Conservation (phyloP, 345 rosid genomes). For the Euphorbia tirucalli region DNA sequence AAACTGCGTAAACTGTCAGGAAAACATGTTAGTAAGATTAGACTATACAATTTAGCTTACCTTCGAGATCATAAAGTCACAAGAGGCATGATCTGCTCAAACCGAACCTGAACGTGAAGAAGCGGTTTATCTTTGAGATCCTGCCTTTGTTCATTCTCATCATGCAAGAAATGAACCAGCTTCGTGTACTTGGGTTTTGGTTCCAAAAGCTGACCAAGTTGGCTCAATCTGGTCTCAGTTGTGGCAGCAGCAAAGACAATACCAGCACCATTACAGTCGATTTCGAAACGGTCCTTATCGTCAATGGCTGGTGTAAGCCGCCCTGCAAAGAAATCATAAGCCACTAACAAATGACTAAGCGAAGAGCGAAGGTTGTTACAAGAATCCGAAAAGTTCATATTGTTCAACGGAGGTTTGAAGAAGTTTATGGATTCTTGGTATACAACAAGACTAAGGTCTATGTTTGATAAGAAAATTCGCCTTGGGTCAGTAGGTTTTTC, state of each 20-base stretch:
- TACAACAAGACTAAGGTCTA: slow-evolving; percentile 18
- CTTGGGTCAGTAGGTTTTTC: slow-evolving; percentile 2
- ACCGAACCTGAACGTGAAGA: slow-evolving; percentile 17
- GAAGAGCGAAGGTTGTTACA: slow-evolving; percentile 5
- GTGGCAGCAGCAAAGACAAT: slow-evolving; percentile 22
- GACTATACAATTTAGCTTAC: too few species aligned
- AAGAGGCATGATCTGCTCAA: background rate
- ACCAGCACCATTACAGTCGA: slow-evolving; percentile 25
- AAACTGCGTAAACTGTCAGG: slow-evolving; percentile 19
- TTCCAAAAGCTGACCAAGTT: slow-evolving; percentile 17
- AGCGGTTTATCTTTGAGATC: slow-evolving; percentile 14
- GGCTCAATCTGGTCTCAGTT: slow-evolving; percentile 7
- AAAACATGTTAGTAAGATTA: background rate
- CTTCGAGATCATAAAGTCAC: background rate
- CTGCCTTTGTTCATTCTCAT: slow-evolving; percentile 15
- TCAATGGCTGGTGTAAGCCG: slow-evolving; percentile 14
- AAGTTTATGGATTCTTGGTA: slow-evolving; percentile 22
- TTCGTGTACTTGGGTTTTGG: slow-evolving; percentile 18
- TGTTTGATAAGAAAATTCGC: slow-evolving; percentile 22
- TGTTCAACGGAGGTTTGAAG: slow-evolving; percentile 17
- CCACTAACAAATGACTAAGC: slow-evolving; percentile 15
- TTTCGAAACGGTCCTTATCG: slow-evolving; percentile 9
- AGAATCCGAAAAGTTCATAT: slow-evolving; percentile 16
- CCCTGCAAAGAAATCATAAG: slow-evolving; percentile 27
- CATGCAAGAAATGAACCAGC: slow-evolving; percentile 20